Evolutionary conservation across 441 rosid species (phyloP), one percentile per base, ranked within the genome.

Genomic region (Metrosideros polymorpha): DNA sequence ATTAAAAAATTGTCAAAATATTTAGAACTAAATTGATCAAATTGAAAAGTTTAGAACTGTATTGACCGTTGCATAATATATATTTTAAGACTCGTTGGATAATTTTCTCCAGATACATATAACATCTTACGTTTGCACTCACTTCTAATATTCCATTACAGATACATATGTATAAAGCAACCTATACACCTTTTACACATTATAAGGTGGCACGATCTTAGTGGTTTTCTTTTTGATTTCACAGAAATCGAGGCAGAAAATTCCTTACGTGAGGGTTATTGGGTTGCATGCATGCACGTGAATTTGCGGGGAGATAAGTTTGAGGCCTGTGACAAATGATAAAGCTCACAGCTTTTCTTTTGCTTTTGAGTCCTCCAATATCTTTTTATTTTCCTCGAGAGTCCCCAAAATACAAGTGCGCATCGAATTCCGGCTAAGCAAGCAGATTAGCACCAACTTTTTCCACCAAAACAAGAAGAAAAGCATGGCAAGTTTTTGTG

Each of bases 361-460:
- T 87, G 85, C 91, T 90, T 91, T 91, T 89, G 88, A 87, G 87
- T 82, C 89, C 87, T 87, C 89, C 92, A 84, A 91, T 85, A 86
- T 88, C 89, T 90, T 90, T 90, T 85, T 71, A 63, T 85, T 89
- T 52, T 59, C 84, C 84, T 85, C 85, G 90, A 85, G 84, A 86
- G n/a, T 89, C 85, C 86, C 87, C 89, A 85, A 90, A 86, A 86
- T 55, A n/a, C 85, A 43, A 71, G 79, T 39, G 79, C 47, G 79
- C 79, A 71, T 71, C 79, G 79, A 71, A 71, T 71, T 71, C 79
- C 79, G 79, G 79, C 79, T 71, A 39, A 71, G 47, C 49, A 71
- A 71, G n/a, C 79, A 71, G 17, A 24, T 39, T n/a, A 22, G 79
- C 79, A 24, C 47, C 22, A 22, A 71, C 79, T 39, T 39, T 71